Evolutionary conservation across 2,329 filamentous ascomycete genomes (phyloP), one percentile per base, ranked within the genome.

Genomic region (Aspergillus aculeatus): DNA sequence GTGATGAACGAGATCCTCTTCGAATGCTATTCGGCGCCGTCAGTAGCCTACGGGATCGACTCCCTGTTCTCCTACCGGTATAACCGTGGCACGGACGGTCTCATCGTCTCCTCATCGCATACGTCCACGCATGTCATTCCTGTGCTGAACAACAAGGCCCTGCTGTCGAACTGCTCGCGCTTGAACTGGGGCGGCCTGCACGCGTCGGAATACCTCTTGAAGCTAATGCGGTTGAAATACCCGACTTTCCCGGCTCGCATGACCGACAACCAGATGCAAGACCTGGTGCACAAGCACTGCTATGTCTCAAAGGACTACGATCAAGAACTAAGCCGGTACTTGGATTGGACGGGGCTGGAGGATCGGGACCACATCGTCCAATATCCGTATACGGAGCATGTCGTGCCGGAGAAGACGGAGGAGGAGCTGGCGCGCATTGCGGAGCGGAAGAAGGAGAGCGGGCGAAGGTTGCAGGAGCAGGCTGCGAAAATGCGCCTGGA

Each of bases 1-100:
- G 92, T 91, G 67, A 98, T 98, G 94, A 96, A 91, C 48, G 95
- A 99, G 73, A 94, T 98, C 57, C 81, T 99, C 11, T 99, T 98
- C 74, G 95, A 99, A 77, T 96, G 92, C 77, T 99, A 99, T 75
- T 86, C 87, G 61, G 93, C 91, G 11, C 94, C 95, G 0, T 94
- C 91, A 1, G 84, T 97, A 26, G 90, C 93, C 19, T 97, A 95
- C 77, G 95, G 95, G 54, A 93, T 99, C 78, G 95, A 99, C 76
- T 96, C 93, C 11, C 85, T 99, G 32, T 99, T 99, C 79, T 96
- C 94, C 21, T 99, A 96, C 80, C 84, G 89, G 62, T 90, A 96
- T 79, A 99, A 99, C 74, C 86, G 90, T 62, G 95, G 95, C 63
- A 87, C 83, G 54, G 94, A 91, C 26, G 95, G 95, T 6, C 81